Evolutionary conservation across 345 rosid species (phyloP).

Genomic region (Mangifera indica): DNA sequence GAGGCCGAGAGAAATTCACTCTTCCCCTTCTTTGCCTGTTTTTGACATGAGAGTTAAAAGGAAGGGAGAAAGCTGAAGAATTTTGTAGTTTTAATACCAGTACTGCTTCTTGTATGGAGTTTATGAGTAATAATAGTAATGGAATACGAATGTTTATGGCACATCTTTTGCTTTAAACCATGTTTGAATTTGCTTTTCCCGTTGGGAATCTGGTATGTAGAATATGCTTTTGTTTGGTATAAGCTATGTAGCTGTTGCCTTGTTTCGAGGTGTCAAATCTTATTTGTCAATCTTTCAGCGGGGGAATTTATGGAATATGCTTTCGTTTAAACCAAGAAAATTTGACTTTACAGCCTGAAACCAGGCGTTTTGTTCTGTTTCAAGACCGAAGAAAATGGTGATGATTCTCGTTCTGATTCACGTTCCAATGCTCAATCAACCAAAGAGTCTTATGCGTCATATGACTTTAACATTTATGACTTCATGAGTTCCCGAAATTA

Average conservation of each 20-base stretch:
- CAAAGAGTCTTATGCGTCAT: background rate
- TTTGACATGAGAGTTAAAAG: slow-evolving; percentile 14
- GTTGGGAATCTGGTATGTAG: background rate
- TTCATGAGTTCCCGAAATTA: no score
- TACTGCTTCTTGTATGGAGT: background rate
- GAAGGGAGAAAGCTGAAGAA: slow-evolving; percentile 24
- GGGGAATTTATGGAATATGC: slow-evolving; percentile 7
- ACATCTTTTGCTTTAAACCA: background rate
- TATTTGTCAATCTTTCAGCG: background rate
- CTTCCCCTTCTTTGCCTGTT: slow-evolving; percentile 37
- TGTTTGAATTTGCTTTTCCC: background rate
- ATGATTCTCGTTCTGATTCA: no score
- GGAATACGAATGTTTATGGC: background rate
- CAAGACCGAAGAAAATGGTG: background rate
- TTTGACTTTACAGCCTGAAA: background rate
- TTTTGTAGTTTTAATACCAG: background rate
- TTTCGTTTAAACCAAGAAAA: background rate
- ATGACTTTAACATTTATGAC: background rate
- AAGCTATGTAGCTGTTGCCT: background rate
- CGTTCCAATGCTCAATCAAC: background rate
- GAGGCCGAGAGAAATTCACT: slow-evolving; percentile 23
- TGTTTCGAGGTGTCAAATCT: background rate
- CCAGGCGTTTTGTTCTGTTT: no score
- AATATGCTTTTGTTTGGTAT: background rate
- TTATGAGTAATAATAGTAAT: background rate